Base-by-base conservation (phyloP, 2,329 filamentous ascomycete species). In the Colletotrichum endophyticum region DNA sequence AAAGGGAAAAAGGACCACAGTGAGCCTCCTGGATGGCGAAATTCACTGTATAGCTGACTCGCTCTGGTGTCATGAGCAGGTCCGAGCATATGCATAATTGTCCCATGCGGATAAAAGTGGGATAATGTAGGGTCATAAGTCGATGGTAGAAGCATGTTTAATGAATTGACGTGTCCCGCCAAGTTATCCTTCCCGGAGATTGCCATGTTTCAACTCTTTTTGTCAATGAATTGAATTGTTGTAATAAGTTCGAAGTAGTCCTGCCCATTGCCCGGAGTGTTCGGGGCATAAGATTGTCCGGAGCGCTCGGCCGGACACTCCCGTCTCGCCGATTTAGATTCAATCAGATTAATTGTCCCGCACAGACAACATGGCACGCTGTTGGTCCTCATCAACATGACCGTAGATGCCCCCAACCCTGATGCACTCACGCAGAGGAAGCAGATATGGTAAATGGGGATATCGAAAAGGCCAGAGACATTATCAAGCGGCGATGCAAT, bases 71-170 rank as follows among this genome's bases (percentile, higher is more conserved):
- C 3, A 12, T 49, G 3, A n/a, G 1, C 44, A 22, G 44, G n/a
- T 22, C 44, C 5, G 11, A 49, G 6, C n/a, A n/a, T 49, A 13
- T 4, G 44, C n/a, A 49, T 22, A 49, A 22, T 22, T n/a, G 12
- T 49, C 11, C 39, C 4, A 6, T 6, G 39, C 39, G 19, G 39
- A 49, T 49, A 22, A 22, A 49, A 49, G n/a, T 12, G n/a, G 44
- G 39, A n/a, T 2, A n/a, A 2, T n/a, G 19, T 44, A 1, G 1
- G 5, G 1, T n/a, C 9, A 44, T 44, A 6, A 22, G 44, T 22
- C 19, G 19, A 5, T n/a, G 19, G 44, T 3, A 22, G n/a, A 22
- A 49, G 9, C 11, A 49, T 49, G 4, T 49, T 49, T n/a, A 22
- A 49, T 49, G n/a, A 49, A 49, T 22, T 19, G 1, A 49, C 19